Evolutionary conservation across 2,329 filamentous ascomycete genomes (phyloP), one percentile per base, ranked within the genome.

Genomic region (Cordyceps fumosorosea): DNA sequence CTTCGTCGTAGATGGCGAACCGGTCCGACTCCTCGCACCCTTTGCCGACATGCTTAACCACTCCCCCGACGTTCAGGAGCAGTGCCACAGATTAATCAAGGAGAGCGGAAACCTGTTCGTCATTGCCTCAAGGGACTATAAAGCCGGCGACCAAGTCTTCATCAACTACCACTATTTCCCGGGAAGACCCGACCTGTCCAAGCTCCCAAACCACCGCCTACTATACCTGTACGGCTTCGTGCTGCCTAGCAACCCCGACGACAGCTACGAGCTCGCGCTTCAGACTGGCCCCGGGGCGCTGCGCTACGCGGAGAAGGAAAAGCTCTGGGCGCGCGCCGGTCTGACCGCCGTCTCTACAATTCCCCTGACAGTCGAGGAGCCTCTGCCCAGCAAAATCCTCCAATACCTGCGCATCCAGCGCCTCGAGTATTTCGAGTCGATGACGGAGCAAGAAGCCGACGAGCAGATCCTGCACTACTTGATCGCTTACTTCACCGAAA

Each of bases 41-140:
- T 73, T 74, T 51, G 72, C 73, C 56, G 72, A 75, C 64, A 75
- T 75, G 73, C 64, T 75, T 56, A 74, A 75, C 67, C 73, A 75
- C 68, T 71, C 70, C 20, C 64, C 67, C 65, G 68, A 71, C 32
- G 70, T 70, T 40, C 68, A 69, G 67, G 29, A 29, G 29, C 70
- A 72, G 64, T 74, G 73, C 61, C 72, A 75, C 64, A 29, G 29
- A 7, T 7, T 29, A 29, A 29, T 29, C 29, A 29, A 29, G 29
- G 29, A 29, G 29, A 71, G 72, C 60, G 67, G 70, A 65, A 67
- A 70, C 65, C 64, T 75, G 63, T 73, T 69, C 62, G 64, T 75
- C 61, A 67, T 60, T 12, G 62, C 62, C 5, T 12, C 44, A 0
- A 47, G 32, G 16, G 56, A 63, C 66, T 75, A 74, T 65, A 61